phyloP scores from a whole-genome alignment of 2,329 filamentous ascomycete species.

The Clarireedia sp. region DNA sequence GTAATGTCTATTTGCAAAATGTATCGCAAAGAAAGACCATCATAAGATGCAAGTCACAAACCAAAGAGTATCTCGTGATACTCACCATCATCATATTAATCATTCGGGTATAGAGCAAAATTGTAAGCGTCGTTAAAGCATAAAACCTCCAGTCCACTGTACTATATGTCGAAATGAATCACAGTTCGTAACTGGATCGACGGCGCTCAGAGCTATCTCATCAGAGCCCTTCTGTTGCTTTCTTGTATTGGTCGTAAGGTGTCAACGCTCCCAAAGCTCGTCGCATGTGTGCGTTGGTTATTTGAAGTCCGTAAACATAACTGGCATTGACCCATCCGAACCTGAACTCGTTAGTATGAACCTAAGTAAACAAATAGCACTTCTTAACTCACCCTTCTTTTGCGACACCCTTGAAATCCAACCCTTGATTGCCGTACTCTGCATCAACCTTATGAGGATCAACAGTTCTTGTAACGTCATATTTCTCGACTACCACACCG shows the following conservation, averaged over 20 bases:
- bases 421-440: conserved; percentile 95
- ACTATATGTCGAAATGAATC: not conserved
- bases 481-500: conserved; percentile 96
- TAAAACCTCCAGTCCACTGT: not conserved
- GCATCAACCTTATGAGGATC: conserved; percentile 92
- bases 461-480: conserved; percentile 84
- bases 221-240: conserved; percentile 9
- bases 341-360: conserved; percentile 39
- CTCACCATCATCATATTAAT: not conserved
- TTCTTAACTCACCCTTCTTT: conserved; percentile 74
- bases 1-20: not conserved
- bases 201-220: not conserved
- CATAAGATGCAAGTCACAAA: not conserved
- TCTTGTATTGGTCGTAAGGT: conserved; percentile 41
- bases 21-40: not conserved
- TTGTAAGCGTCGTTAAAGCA: not conserved
- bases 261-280: conserved; percentile 83
- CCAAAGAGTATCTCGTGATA: not conserved
- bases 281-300: conserved; percentile 81
- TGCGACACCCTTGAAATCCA: conserved; percentile 91
- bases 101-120: not conserved
- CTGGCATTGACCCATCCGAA: conserved; percentile 99
- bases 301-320: conserved; percentile 86
- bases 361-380: not conserved
- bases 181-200: too few species aligned